Base-by-base conservation (phyloP, 139 green algal species). In the Limnomonas spitsbergensis region DNA sequence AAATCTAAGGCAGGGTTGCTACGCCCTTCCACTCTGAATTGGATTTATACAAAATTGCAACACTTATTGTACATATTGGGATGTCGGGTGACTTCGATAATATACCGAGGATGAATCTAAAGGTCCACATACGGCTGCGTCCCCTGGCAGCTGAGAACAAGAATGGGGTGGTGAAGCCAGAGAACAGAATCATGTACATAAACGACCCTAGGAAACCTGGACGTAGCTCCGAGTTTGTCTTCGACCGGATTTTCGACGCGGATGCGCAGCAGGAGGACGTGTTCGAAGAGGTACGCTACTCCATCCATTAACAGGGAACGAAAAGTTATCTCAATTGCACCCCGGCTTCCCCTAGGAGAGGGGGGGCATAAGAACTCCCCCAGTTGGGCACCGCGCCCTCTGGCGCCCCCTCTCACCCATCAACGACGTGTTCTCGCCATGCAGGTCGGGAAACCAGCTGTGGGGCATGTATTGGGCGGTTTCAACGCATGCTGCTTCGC, bases 401-500 rank as follows among this genome's bases (percentile, higher is more conserved):
- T n/a, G n/a, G n/a, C n/a, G n/a, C n/a, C n/a, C n/a, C n/a, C n/a
- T n/a, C n/a, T n/a, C n/a, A n/a, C n/a, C n/a, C n/a, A n/a, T n/a
- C n/a, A n/a, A n/a, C n/a, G n/a, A n/a, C n/a, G n/a, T n/a, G n/a
- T n/a, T n/a, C 35, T 27, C 53, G 69, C 14, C 29, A 7, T 35
- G 29, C 29, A 78, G 20, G 69, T 84, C n/a, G 78, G 70, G 27
- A 29, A 40, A n/a, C 71, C 78, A 1, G 37, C 71, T 0, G 54
- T 82, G 0, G 80, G 87, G 40, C 82, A 89, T 53, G 85, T 82
- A 2, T 38, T 89, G 76, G 35, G 78, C 31, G 85, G 86, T 4
- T 90, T 86, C 81, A 88, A 88, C 29, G 81, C 83, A 0, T 90
- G 86, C 79, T 81, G 69, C 40, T 84, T 90, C 47, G 86, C 86